These are phyloP conservation scores for Populus ilicifolia DNA, from an alignment of 345 rosid species.

Conservation along the genomic window DNA sequence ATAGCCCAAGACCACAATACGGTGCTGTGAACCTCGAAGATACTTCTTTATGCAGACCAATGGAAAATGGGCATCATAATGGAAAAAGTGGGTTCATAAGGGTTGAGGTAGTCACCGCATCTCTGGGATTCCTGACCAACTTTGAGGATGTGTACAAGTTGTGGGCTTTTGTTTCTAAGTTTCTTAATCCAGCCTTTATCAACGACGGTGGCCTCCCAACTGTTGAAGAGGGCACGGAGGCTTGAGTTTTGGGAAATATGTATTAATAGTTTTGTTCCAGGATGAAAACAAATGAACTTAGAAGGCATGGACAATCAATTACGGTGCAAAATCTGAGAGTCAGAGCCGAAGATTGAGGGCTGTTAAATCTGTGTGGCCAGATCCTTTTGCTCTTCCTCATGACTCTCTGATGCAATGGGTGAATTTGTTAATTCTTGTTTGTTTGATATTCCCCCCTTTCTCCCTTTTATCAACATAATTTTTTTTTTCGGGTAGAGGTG, in stretches of 20 bases:
- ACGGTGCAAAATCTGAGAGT: slow-evolving; percentile 23
- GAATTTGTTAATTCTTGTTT: slow-evolving; percentile 57
- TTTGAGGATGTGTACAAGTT: slow-evolving; percentile 92
- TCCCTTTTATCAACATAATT: not conserved
- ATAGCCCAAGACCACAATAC: slow-evolving; percentile 46
- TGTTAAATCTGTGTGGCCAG: slow-evolving; percentile 2
- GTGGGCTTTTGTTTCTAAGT: slow-evolving; percentile 90
- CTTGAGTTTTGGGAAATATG: slow-evolving; percentile 20
- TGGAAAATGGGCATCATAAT: slow-evolving; percentile 56
- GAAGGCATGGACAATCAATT: slow-evolving; percentile 1
- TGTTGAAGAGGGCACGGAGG: slow-evolving; percentile 68
- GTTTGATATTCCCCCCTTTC: slow-evolving; percentile 27
- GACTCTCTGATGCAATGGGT: slow-evolving; percentile 32
- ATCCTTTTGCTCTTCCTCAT: slow-evolving; percentile 35
- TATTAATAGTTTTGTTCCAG: slow-evolving; percentile 13
- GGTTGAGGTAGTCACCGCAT: slow-evolving; percentile 92
- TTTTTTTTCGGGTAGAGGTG: slow-evolving; percentile 45
- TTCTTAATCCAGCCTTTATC: slow-evolving; percentile 67
- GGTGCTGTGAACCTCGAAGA: slow-evolving; percentile 50
- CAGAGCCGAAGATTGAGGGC: slow-evolving; percentile 22
- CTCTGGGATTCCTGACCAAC: slow-evolving; percentile 89
- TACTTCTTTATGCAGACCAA: slow-evolving; percentile 59
- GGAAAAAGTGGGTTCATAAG: slow-evolving; percentile 63
- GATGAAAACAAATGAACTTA: slow-evolving; percentile 3
- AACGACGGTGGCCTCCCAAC: slow-evolving; percentile 72